Percentiles rank a stretch among this genome's conserved stretches.
Conservation (phyloP, 2,329 filamentous ascomycete species). For the Lasiodiplodia sp. region DNA sequence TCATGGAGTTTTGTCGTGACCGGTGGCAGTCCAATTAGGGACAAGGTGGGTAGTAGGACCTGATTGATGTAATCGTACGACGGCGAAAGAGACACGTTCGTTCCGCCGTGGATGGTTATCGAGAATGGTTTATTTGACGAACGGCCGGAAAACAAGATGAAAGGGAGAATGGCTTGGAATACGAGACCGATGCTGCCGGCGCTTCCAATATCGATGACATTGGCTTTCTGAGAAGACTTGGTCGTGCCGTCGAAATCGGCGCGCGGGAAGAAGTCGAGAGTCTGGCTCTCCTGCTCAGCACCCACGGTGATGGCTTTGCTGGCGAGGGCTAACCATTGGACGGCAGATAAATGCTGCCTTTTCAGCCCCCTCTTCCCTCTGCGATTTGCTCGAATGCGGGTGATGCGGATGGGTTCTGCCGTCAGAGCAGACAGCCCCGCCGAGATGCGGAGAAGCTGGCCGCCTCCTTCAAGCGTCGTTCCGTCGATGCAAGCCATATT, state of each 20-base stretch:
- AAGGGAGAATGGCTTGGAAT: constrained; percentile 67
- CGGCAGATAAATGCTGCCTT: constrained; percentile 63
- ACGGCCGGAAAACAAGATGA: constrained; percentile 56
- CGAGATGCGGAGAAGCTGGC: constrained; percentile 66
- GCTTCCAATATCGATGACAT: constrained; percentile 41
- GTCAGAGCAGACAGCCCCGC: constrained; percentile 63
- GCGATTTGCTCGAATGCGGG: constrained; percentile 62
- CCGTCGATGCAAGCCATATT: constrained; percentile 43
- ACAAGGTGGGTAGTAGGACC: constrained; percentile 63
- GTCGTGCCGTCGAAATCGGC: constrained; percentile 38
- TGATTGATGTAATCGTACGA: constrained; percentile 64
- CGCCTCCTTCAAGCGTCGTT: constrained; percentile 67
- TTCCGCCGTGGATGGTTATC: constrained; percentile 63
- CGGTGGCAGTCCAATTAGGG: constrained; percentile 57
- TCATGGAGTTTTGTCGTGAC: constrained; percentile 49
- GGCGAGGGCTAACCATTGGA: constrained; percentile 60
- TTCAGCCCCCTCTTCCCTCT: constrained; percentile 62
- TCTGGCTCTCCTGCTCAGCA: constrained; percentile 52
- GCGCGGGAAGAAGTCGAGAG: constrained; percentile 49
- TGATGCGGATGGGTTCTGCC: constrained; percentile 57
- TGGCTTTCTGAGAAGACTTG: constrained; percentile 48
- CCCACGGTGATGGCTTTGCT: constrained; percentile 54
- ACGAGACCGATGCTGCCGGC: constrained; percentile 64
- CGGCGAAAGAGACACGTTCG: constrained; percentile 63
- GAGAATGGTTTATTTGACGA: constrained; percentile 8